Evolutionary conservation across 106 monocot species (phyloP), one percentile per base, ranked within the genome.

Genomic region (Platanthera zijinensis): DNA sequence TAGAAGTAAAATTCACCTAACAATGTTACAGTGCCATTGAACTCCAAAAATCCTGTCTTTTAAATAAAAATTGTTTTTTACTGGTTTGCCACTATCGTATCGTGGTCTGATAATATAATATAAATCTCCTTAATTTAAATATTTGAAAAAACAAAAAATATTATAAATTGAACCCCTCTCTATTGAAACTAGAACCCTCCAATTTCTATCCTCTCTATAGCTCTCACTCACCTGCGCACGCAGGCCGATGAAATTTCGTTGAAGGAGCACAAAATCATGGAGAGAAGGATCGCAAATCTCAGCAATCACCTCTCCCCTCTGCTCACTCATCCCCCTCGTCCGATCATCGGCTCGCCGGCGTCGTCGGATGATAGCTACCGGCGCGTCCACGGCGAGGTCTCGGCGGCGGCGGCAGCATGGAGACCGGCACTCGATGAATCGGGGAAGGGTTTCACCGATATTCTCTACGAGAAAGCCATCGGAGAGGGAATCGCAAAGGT

Each of bases 401-500:
- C 86, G 52, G 30, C 67, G 30, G 78, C 84, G 25, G 72, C 79
- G 25, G 85, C 77, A 9, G 48, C 78, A 45, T 95, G 95, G 95
- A 79, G 52, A 48, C 39, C 72, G 0, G 90, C 79, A 8, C 12
- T 17, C 18, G 88, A 88, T 56, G 90, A 92, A 52, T 80, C 78
- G 4, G 86, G 83, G 6, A 87, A 84, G 80, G 84, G 77, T 9
- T 96, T 84, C 70, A 80, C 68, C 15, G 95, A 96, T 77, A 92
- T 96, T 75, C 78, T 90, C 53, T 95, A 95, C 78, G 95, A 95
- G 84, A 95, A 95, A 81, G 79, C 92, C 59, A 80, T 85, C 51
- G 95, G 89, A 2, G 95, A 96, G 79, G 92, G 89, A 5, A 96
- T 96, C 25, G 92, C 90, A 13, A 96, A 96, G 95, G 95, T 92